Evolutionary conservation across 2,329 filamentous ascomycete species (phyloP).

Genomic region (Xylaria sp.): DNA sequence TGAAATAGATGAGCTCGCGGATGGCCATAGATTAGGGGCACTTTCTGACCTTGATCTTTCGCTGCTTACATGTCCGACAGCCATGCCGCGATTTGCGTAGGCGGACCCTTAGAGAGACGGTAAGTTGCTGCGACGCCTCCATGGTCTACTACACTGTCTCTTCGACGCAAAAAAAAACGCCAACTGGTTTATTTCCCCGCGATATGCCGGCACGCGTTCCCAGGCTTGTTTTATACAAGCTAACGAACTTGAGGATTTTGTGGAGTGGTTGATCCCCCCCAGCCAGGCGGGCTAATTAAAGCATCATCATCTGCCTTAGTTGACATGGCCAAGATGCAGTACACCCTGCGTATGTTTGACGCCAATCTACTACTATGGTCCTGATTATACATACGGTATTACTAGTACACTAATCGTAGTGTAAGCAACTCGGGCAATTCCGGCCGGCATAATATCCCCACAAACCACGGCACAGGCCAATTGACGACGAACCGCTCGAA

Average conservation of each 20-base stretch:
- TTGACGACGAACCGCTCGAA: background rate
- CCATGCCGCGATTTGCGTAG: slow-evolving; percentile 34
- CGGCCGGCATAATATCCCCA: slow-evolving; percentile 25
- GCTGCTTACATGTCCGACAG: slow-evolving; percentile 31
- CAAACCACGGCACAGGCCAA: slow-evolving; percentile 2
- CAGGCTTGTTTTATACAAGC: slow-evolving; percentile 10
- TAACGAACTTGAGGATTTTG: background rate
- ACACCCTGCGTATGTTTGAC: slow-evolving; percentile 1
- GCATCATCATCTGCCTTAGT: background rate
- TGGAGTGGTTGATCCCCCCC: background rate
- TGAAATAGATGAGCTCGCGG: background rate
- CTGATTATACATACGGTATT: background rate
- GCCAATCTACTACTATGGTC: background rate
- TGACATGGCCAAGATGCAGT: slow-evolving; percentile 13
- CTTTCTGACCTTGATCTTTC: slow-evolving; percentile 33
- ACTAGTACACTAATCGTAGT: slow-evolving; percentile 25
- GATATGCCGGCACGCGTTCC: background rate
- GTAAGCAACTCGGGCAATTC: slow-evolving; percentile 13
- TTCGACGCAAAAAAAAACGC: background rate
- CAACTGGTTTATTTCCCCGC: background rate
- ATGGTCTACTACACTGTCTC: slow-evolving; percentile 7
- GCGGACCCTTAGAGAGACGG: slow-evolving; percentile 19
- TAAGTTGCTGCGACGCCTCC: slow-evolving; percentile 16
- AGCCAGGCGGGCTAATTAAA: slow-evolving; percentile 16
- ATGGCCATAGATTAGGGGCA: background rate